Base-by-base conservation (phyloP, 2,329 filamentous ascomycete species). In the Colletotrichum tropicicola region DNA sequence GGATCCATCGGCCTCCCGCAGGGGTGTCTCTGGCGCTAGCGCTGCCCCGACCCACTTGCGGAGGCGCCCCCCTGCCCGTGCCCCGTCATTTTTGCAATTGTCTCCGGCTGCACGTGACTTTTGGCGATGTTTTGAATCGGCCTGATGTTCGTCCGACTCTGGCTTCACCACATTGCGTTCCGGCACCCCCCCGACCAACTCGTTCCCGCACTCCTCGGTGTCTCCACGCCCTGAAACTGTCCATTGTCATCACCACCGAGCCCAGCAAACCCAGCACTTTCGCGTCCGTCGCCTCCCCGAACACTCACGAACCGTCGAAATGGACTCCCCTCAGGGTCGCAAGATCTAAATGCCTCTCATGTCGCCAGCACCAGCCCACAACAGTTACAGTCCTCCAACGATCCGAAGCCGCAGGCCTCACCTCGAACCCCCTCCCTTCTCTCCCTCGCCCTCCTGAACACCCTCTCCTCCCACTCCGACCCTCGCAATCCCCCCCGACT, bases 201-300 rank as follows among this genome's bases (percentile, higher is more conserved):
- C 59, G 25, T 64, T 66, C 63, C 59, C 63, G 58, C 63, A 28
- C 58, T 66, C 62, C 59, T 66, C 63, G 17, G 52, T 49, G 63
- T 66, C 62, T 51, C 63, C 63, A 66, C 63, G 63, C 63, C 45
- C 63, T 64, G 63, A 53, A 66, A 59, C 63, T 52, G 15, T 64
- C 63, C 63, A 43, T 66, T 47, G 25, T 53, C 63, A 66, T 59
- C 63, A 64, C 59, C 63, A 64, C 48, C 52, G 25, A 62, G 49
- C 44, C 43, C 59, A 45, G 15, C 23, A 43, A 58, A 39, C 7
- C 37, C 47, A 56, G 49, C 19, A 39, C 27, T 48, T 43, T 44
- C 47, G 28, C 21, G 19, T 47, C 17, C 43, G 45, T 43, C 6
- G n/a, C 32, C 32, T 17, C 39, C 25, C 44, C 15, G 13, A 43